Base-by-base conservation (phyloP, 177 flowering plant genomes). In the Vitis hybrid region DNA sequence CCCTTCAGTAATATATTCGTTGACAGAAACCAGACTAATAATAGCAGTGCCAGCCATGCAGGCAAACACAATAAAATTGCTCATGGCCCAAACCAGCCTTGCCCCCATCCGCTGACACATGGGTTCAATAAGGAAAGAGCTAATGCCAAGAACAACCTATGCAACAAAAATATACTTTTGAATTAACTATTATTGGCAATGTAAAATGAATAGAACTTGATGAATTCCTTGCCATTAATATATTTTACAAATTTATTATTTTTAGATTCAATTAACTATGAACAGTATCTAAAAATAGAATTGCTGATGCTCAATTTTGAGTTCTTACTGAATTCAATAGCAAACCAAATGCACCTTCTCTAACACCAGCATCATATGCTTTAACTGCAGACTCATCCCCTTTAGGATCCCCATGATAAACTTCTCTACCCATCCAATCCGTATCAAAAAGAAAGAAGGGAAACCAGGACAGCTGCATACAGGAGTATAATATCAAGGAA, bases 261-360 rank as follows among this genome's bases (percentile, higher is more conserved):
- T 17, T 59, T 3, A 8, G 40, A 12, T 30, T 15, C 18, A 49
- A 19, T 59, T 48, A 21, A 40, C 5, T 11, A 45, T 40, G 61
- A 13, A 64, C 4, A 15, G 40, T 21, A 15, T 12, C 45, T 10
- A 17, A 32, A 69, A 64, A 62, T 1, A 18, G 51, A 50, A 63
- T 4, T 8, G 69, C 3, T 70, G 60, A 55, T 77, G 58, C 72
- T 74, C 57, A 62, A 79, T 48, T 76, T 70, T 67, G 84, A 74
- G 91, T 80, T 87, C 99, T 94, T 94, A 94, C 99, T 60, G 98
- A 95, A 85, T 95, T 95, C 91, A 95, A 87, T 81, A 95, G 94
- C 91, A 95, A 91, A 87, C 99, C 99, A 84, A 95, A 89, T 84
- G 99, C 97, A 91, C 99, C 99, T 89, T 90, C 93, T 87, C 99